Evolutionary conservation across 768 basidiomycete species (phyloP), one percentile per base, ranked within the genome.

Genomic region (Termitomyces sp.): DNA sequence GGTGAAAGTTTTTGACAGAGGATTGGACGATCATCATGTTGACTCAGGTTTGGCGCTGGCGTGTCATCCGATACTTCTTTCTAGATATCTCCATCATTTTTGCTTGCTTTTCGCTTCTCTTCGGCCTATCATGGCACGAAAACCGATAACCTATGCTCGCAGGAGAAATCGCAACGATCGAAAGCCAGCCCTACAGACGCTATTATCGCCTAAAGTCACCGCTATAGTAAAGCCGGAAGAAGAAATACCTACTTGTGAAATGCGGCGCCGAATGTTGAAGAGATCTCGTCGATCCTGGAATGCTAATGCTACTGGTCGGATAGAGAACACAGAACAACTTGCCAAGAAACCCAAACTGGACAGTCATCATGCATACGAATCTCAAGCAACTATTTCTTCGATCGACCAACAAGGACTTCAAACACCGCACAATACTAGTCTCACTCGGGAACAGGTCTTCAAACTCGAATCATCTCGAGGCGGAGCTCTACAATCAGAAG

Each of bases 131-230:
- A 66, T 66, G 63, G 51, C 54, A 31, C 58, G 63, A 41, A 64
- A 63, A 52, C 62, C 56, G 21, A 53, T 65, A 6, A 66, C 65
- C 10, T 66, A 66, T 56, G 61, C 62, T 41, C 65, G 45, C 17
- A 64, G 50, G 52, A 38, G 55, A 40, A 43, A 43, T 4, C 58
- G 59, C 38, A 58, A 53, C 21, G 48, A 55, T 21, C 23, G 29
- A 10, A 29, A 40, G 29, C 17, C 31, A 12, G 25, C 35, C 10
- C 31, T 38, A 19, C 44, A 58, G 41, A 46, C 50, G 2, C 37
- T n/a, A 27, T 60, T 58, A 19, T 63, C 63, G 7, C 63, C 63
- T 17, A 42, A n/a, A n/a, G n/a, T 57, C 14, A 42, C 47, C 21
- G 42, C 57, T 9, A 58, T 60, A 42, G 19, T 47, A 0, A 58